These are phyloP conservation scores for Neurospora tetraspora DNA, from an alignment of 495 filamentous ascomycete species.

Conservation along the genomic window DNA sequence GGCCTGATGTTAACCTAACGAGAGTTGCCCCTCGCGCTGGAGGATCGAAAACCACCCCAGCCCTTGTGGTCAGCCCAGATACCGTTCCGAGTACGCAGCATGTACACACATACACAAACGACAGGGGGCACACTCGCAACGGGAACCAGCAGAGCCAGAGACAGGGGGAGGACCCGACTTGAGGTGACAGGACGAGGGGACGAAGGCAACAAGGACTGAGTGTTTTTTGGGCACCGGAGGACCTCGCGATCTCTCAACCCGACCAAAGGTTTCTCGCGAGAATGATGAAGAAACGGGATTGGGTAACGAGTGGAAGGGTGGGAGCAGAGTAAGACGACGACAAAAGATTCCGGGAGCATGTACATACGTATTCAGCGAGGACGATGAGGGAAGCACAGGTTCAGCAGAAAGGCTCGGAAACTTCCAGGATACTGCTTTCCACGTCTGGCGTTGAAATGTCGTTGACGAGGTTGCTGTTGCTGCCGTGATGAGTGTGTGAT, in stretches of 20 bases:
- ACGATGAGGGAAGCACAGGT: too few species aligned
- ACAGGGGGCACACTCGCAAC: neutral
- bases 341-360: neutral
- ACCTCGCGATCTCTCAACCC: neutral
- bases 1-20: neutral
- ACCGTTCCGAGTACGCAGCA: neutral
- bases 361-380: neutral
- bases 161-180: neutral
- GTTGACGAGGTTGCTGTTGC: neutral
- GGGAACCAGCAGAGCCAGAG: neutral
- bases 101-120: neutral
- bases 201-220: neutral
- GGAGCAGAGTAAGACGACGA: neutral
- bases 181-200: neutral
- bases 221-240: neutral
- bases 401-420: neutral
- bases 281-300: neutral
- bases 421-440: neutral
- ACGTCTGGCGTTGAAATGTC: neutral
- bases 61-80: neutral
- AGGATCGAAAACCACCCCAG: neutral
- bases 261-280: neutral
- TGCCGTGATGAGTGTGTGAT: neutral
- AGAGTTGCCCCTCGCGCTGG: neutral
- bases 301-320: neutral